Base-by-base conservation (phyloP, 352 stramenopile species). In the Phytopythium boreale region DNA sequence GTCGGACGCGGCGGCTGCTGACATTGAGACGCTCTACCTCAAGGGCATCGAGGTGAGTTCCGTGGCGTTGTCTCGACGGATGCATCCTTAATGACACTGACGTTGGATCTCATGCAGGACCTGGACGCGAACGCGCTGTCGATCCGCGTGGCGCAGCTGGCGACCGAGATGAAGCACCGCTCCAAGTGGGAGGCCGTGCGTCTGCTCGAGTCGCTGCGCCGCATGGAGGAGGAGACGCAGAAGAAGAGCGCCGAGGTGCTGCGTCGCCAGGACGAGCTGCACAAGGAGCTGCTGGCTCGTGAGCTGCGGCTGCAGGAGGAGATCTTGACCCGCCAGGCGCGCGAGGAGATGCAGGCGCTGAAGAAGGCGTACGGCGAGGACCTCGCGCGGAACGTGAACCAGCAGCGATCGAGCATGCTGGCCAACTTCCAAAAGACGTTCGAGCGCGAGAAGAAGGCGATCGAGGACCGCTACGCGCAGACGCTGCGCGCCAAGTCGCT, bases 111-210 rank as follows among this genome's bases (percentile, higher is more conserved):
- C 39, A 10, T 44, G 43, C 39, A 91, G 82, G 78, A 89, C 46
- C 65, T 93, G 56, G 85, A 91, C 56, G 64, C 82, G 22, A 86
- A 88, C 51, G 73, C 78, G 47, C 64, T 94, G n/a, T 77, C 81
- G 11, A 85, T 94, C 55, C 85, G 85, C 31, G 82, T 94, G 26
- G 83, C 85, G 3, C 85, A 94, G 60, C 62, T 94, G 24, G 79
- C 83, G 58, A 92, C 83, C 5, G 85, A 94, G 71, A 94, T 94
- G 85, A 94, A 94, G 80, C 82, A 94, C 71, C 85, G 85, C 22
- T 88, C 85, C 20, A 92, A 94, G 67, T 94, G 85, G 85, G 85
- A 94, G 66, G 82, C 85, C 31, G 80, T 90, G 49, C 80, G 83
- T 47, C 61, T 94, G 43, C 58, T 91, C 26, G 85, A 94, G 59